phyloP scores from a whole-genome alignment of 148 eudicot species.

The Nepenthes mirabilis region DNA sequence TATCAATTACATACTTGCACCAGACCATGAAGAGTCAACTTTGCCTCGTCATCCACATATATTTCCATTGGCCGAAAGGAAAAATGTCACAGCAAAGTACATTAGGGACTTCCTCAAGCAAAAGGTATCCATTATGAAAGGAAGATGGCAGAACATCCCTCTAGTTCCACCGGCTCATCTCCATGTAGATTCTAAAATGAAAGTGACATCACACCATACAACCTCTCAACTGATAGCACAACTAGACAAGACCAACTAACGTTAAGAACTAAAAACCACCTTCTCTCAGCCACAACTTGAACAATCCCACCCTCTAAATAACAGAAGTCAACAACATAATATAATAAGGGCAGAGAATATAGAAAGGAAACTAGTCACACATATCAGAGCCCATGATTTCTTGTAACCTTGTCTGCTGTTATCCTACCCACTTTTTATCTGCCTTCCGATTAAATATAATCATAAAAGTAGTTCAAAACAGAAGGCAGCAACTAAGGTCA shows the following conservation, averaged over 20 bases:
- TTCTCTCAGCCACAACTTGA: not conserved
- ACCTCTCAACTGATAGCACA: constrained; percentile 4
- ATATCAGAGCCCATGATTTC: not conserved
- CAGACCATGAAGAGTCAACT: constrained; percentile 95
- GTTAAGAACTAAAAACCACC: constrained; percentile 3
- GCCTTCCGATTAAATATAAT: constrained; percentile 5
- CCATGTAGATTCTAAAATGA: constrained; percentile 30
- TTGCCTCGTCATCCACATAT: constrained; percentile 97
- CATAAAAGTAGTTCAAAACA: constrained; percentile 9
- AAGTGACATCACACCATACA: constrained; percentile 7
- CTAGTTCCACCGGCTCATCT: constrained; percentile 35
- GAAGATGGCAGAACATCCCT: constrained; percentile 47
- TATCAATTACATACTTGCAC: constrained; percentile 51
- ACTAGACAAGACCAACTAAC: constrained; percentile 2
- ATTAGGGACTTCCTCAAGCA: constrained; percentile 58
- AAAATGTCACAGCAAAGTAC: constrained; percentile 62
- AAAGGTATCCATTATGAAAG: constrained; percentile 63
- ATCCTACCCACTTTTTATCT: not conserved
- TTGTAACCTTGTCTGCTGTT: not conserved
- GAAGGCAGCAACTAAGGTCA: not conserved
- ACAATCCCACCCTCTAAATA: not conserved
- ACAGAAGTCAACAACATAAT: not conserved
- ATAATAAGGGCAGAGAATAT: not conserved
- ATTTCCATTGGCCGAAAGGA: constrained; percentile 97
- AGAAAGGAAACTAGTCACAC: not conserved